These are phyloP conservation scores for Neospermospora avenae DNA, from an alignment of 2,329 filamentous ascomycete genomes.

Conservation along the genomic window DNA sequence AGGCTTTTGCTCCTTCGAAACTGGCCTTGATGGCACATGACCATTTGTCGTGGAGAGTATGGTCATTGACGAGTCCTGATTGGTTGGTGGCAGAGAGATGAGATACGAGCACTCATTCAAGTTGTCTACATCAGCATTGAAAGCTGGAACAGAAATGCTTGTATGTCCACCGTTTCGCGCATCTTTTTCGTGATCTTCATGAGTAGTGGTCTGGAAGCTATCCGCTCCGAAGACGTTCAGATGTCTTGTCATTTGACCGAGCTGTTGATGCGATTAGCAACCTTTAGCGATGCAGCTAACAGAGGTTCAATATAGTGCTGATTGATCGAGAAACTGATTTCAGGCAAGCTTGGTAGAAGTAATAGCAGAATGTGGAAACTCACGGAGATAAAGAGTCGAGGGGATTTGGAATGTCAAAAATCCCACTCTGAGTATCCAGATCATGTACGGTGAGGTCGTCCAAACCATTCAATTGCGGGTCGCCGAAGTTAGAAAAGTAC, in stretches of 20 bases:
- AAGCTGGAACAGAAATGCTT: too few relatives aligned
- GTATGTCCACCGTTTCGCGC: too few relatives aligned
- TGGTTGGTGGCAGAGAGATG: neutral
- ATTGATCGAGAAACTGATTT: too few relatives aligned
- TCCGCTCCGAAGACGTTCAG: neutral
- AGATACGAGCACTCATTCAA: neutral
- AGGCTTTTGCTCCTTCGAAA: neutral
- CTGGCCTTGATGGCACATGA: neutral
- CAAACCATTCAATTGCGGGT: neutral
- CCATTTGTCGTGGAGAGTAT: neutral
- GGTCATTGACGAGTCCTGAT: neutral
- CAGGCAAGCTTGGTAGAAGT: too few relatives aligned
- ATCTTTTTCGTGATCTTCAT: neutral
- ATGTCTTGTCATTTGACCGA: too few relatives aligned
- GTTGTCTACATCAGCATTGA: neutral
- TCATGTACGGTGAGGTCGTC: constrained; percentile 1
- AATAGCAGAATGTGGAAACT: neutral
- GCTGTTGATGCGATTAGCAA: too few relatives aligned
- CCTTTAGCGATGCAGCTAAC: too few relatives aligned
- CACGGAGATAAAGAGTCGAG: too few relatives aligned
- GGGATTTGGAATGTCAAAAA: neutral
- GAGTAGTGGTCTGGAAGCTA: neutral
- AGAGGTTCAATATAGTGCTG: too few relatives aligned
- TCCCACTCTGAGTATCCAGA: neutral
- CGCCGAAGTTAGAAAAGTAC: neutral